Evolutionary conservation across 495 filamentous ascomycete genomes (phyloP).

Genomic region (Penicillium bovifimosum): DNA sequence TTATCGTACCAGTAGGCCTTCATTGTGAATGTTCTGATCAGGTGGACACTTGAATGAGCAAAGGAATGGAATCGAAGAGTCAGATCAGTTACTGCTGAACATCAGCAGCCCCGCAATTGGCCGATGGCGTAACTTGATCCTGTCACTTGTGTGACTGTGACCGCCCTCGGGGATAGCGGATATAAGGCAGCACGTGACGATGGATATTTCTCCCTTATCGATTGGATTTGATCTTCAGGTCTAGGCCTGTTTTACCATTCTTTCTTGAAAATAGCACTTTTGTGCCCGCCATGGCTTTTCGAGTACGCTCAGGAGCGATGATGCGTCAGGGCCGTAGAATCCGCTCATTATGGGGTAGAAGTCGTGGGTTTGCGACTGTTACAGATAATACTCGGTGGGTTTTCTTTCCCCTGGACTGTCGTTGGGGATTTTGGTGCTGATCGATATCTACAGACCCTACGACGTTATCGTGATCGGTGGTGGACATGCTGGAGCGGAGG

Average conservation of each 20-base stretch:
- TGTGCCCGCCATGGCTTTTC: constrained; percentile 32
- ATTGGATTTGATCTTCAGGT: neutral
- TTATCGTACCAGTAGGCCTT: constrained; percentile 83
- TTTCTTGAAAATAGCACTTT: neutral
- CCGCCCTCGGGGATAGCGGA: constrained; percentile 22
- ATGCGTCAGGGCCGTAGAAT: constrained; percentile 28
- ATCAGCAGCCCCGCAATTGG: constrained; percentile 43
- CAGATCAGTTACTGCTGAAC: constrained; percentile 27
- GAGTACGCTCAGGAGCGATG: constrained; percentile 26
- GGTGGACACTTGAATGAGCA: neutral
- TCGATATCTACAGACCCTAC: constrained; percentile 52
- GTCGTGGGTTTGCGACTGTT: constrained; percentile 44
- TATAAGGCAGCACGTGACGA: constrained; percentile 18
- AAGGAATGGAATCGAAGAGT: constrained; percentile 1
- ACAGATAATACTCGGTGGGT: constrained; percentile 40
- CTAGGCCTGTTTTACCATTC: constrained; percentile 1
- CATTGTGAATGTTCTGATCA: constrained; percentile 43
- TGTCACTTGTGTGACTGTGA: constrained; percentile 21
- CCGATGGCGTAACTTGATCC: constrained; percentile 29
- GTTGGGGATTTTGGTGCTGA: neutral
- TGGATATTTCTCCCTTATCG: constrained; percentile 20
- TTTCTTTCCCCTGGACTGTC: neutral
- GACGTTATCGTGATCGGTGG: constrained; percentile 96
- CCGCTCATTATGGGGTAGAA: constrained; percentile 16
- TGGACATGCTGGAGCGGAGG: constrained; percentile 92